A percentile compares a stretch with the other conserved stretches of the same genome.
These are phyloP conservation scores for Fusarium veterinarium DNA, from an alignment of 2,329 filamentous ascomycete species.

Conservation along the genomic window DNA sequence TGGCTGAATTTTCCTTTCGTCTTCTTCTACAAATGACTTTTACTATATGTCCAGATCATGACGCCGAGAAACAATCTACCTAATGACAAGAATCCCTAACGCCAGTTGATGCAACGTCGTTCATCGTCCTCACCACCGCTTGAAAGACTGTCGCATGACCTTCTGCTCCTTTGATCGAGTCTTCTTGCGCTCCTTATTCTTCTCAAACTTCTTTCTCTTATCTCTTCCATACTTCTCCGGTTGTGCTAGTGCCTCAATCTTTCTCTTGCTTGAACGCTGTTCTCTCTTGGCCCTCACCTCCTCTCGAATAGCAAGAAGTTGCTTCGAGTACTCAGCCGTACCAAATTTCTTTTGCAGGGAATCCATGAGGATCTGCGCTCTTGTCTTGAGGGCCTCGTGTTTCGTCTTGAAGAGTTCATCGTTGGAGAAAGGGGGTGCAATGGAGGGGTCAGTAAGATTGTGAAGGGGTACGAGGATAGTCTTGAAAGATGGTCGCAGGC, in stretches of 20 bases:
- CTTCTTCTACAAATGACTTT: slow-evolving; percentile 22
- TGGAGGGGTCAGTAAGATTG: slow-evolving; percentile 84
- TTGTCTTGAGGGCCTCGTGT: slow-evolving; percentile 77
- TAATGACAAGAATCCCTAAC: slow-evolving; percentile 39
- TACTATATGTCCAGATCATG: slow-evolving; percentile 17
- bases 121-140: slow-evolving; percentile 50
- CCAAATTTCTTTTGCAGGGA: slow-evolving; percentile 87
- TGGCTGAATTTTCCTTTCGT: slow-evolving; percentile 9
- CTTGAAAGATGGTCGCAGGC: slow-evolving; percentile 72
- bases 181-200: slow-evolving; percentile 86
- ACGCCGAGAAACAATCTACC: slow-evolving; percentile 36
- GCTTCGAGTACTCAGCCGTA: slow-evolving; percentile 79
- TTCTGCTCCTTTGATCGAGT: slow-evolving; percentile 80
- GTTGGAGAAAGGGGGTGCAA: slow-evolving; percentile 76
- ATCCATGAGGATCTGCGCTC: slow-evolving; percentile 82
- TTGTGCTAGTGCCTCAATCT: slow-evolving; percentile 85
- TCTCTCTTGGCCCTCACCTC: slow-evolving; percentile 78
- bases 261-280: slow-evolving; percentile 83
- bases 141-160: slow-evolving; percentile 78
- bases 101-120: slow-evolving; percentile 41
- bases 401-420: slow-evolving; percentile 76
- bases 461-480: slow-evolving; percentile 72
- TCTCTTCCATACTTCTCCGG: slow-evolving; percentile 82
- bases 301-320: slow-evolving; percentile 78
- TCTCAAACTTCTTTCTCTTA: slow-evolving; percentile 86